Evolutionary conservation across 192 early-diverging fungal genomes (phyloP), one percentile per base, ranked within the genome.

Genomic region (Mortierella antarctica): DNA sequence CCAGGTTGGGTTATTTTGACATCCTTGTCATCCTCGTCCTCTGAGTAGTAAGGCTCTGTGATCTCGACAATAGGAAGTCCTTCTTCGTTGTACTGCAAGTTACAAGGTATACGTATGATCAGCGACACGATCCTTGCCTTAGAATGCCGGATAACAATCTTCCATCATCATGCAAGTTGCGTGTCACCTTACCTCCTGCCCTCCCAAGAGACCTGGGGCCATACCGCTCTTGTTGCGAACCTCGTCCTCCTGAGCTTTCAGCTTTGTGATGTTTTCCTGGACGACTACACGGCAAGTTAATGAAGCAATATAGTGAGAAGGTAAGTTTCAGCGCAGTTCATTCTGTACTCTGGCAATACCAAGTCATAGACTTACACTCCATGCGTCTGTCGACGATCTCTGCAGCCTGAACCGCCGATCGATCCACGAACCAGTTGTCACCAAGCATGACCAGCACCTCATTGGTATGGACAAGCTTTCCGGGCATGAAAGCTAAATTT

Each of bases 401-500:
- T 10, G 75, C 71, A 0, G 97, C 94, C 64, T 98, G 91, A 31
- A 66, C 80, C 10, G 89, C 90, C 9, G 94, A 95, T 21, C 89
- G 82, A 69, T 97, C 94, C 7, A 87, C 93, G 73, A 97, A 98
- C 91, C 92, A 97, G 85, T 96, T 95, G 57, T 95, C 96, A n/a
- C 97, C 97, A 46, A 98, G 82, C 46, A 93, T 79, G 0, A 95
- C 94, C 31, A 92, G 74, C 13, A 98, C 88, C 73, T 96, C 95
- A 70, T 98, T 98, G n/a, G 97, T 98, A 74, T 97, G 93, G 39
- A 96, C 83, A 4, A 98, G 54, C 48, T 92, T 86, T 39, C 95
- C 96, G 2, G 92, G 92, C 85, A 95, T 92, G 79, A 97, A 98
- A 0, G 96, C 96, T 39, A 95, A 54, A n/a, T 90, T 92, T 0